Evolutionary conservation across 106 monocot genomes (phyloP), one percentile per base, ranked within the genome.

Genomic region (Acorus calamus): DNA sequence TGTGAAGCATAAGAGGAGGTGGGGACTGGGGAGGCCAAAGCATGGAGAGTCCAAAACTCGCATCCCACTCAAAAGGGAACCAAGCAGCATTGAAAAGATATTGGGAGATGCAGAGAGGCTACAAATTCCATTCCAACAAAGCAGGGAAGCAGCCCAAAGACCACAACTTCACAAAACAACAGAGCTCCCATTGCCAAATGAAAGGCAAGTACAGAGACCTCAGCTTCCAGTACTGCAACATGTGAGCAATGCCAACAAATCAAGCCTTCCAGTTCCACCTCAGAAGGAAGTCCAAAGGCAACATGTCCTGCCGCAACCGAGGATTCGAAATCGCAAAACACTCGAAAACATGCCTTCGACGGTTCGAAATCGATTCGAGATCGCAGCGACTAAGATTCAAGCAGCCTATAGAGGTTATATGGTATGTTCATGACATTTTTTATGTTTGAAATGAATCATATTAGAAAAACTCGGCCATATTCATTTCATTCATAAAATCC

Each of bases 21-120:
- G 77, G 79, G 80, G 67, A 2, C 55, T 66, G 66, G 71, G 74
- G 43, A 76, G 64, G 71, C 63, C 70, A 50, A 76, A 56, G 48
- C 62, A 83, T 71, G 73, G 68, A 47, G 85, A 83, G 43, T 50
- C 65, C n/a, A n/a, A n/a, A n/a, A n/a, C n/a, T 55, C 77, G 83
- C 62, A 68, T 84, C 60, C 77, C 83, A 7, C 74, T 84, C 44
- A 63, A 73, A 48, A 72, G 80, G 63, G 77, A 82, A 55, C 84
- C 86, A 52, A 94, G 89, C 78, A 89, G 89, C 68, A 79, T 89
- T 57, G 94, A 94, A 54, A 75, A 89, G 65, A 94, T 94, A 43
- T 56, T 89, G 63, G 81, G 71, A 50, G 93, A 94, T 66, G 73
- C 81, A 4, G 86, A 94, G 47, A 83, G 64, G 56, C 60, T 11